Evolutionary conservation across 129 eudicot species (phyloP).

Genomic region (Oenanthe sinensis): DNA sequence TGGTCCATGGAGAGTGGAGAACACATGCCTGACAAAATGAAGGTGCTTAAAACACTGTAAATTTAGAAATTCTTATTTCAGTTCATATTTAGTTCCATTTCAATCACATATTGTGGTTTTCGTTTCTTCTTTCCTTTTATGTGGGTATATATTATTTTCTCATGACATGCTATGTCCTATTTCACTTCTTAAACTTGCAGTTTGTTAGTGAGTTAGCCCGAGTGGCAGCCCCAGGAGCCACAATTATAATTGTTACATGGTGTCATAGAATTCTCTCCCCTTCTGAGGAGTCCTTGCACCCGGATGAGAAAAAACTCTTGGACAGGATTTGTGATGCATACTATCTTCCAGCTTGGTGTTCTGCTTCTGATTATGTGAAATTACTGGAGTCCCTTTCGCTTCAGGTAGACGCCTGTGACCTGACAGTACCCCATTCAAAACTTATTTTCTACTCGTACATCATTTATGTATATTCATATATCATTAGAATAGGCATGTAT

Average conservation of each 20-base stretch:
- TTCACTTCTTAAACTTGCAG: slow-evolving; percentile 30
- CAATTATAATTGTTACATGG: slow-evolving; percentile 88
- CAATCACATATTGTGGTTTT: not conserved
- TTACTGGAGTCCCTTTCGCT: slow-evolving; percentile 65
- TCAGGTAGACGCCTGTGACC: slow-evolving; percentile 33
- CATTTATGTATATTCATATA: not conserved
- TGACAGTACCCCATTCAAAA: not conserved
- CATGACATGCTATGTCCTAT: slow-evolving; percentile 5
- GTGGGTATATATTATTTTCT: not conserved
- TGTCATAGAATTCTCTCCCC: slow-evolving; percentile 89
- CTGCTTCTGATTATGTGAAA: slow-evolving; percentile 72
- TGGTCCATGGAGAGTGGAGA: slow-evolving; percentile 99
- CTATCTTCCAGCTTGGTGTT: slow-evolving; percentile 93
- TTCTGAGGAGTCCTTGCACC: slow-evolving; percentile 49
- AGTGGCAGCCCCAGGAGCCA: slow-evolving; percentile 94
- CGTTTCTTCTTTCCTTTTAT: not conserved
- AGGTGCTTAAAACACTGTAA: slow-evolving; percentile 30
- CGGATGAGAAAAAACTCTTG: slow-evolving; percentile 55
- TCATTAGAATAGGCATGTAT: not conserved
- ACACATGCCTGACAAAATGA: slow-evolving; percentile 90
- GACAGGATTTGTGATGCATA: slow-evolving; percentile 68
- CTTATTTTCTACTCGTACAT: not conserved
- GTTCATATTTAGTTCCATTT: not conserved
- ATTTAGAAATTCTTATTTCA: not conserved
- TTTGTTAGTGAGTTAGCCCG: slow-evolving; percentile 83